phyloP scores from a whole-genome alignment of 1,139 yeast species.

The Martiniozyma asiatica region DNA sequence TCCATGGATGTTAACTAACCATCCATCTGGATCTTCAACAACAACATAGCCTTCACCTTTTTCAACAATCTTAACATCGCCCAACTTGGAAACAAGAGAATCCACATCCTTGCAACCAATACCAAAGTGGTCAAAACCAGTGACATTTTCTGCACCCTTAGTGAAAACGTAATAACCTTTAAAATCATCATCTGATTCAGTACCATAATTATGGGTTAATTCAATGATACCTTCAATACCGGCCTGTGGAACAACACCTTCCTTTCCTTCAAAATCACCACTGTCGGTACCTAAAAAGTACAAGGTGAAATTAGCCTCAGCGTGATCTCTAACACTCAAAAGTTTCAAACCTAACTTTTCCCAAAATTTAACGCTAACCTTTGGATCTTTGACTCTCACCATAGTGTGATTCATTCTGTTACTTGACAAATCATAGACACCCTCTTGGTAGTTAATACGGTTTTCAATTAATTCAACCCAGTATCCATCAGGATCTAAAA shows the following conservation, averaged over 20 bases:
- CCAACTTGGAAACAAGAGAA: slow-evolving; percentile 37
- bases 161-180: slow-evolving; percentile 52
- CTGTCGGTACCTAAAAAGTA: slow-evolving; percentile 60
- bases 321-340: slow-evolving; percentile 41
- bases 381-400: slow-evolving; percentile 85
- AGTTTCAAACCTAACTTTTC: slow-evolving; percentile 71
- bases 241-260: slow-evolving; percentile 25
- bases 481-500: slow-evolving; percentile 89
- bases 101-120: slow-evolving; percentile 59
- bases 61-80: slow-evolving; percentile 35
- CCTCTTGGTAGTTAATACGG: slow-evolving; percentile 30
- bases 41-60: slow-evolving; percentile 49
- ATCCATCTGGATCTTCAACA: slow-evolving; percentile 86
- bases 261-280: slow-evolving; percentile 23
- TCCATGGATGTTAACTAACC: slow-evolving; percentile 64
- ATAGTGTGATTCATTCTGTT: slow-evolving; percentile 79
- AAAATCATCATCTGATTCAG: slow-evolving; percentile 66
- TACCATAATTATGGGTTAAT: slow-evolving; percentile 91
- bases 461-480: slow-evolving; percentile 88
- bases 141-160: slow-evolving; percentile 69
- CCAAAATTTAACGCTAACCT: slow-evolving; percentile 65
- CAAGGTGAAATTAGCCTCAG: slow-evolving; percentile 66
- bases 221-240: slow-evolving; percentile 63
- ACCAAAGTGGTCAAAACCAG: slow-evolving; percentile 83
- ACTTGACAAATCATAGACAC: slow-evolving; percentile 28